These are phyloP conservation scores for Termitomyces sp. DNA, from an alignment of 768 basidiomycete genomes.

Conservation along the genomic window DNA sequence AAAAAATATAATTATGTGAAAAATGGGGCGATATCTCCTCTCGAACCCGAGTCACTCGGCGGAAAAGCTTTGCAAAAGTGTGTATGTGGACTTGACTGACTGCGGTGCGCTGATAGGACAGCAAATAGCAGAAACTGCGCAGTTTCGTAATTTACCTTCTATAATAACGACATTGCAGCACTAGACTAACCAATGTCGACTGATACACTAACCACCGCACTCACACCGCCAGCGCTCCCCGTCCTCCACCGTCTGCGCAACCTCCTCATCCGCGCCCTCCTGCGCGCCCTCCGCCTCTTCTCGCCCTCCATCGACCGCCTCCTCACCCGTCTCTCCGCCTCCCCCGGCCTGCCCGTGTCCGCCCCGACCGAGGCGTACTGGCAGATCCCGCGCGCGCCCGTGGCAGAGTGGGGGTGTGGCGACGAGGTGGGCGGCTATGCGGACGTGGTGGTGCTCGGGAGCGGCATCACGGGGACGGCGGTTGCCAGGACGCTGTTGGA, in stretches of 20 bases:
- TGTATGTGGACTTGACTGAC: too few species aligned
- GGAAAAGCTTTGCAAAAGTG: too few species aligned
- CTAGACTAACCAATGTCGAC: neutral
- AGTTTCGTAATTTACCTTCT: too few species aligned
- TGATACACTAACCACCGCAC: neutral
- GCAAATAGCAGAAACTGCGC: too few species aligned
- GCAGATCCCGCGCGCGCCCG: conserved; percentile 50
- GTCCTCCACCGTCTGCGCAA: conserved; percentile 13
- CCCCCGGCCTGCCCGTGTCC: conserved; percentile 56
- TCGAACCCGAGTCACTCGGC: too few species aligned
- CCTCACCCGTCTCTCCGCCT: conserved; percentile 24
- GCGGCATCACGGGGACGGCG: conserved; percentile 72
- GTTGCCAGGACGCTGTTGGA: conserved; percentile 54
- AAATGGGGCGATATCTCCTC: too few species aligned
- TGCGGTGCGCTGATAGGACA: too few species aligned
- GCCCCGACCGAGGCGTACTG: conserved; percentile 63
- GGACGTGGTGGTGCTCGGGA: conserved; percentile 72
- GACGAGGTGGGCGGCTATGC: conserved; percentile 35
- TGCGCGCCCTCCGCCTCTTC: conserved; percentile 20
- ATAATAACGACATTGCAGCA: too few species aligned
- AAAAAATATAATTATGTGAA: too few species aligned
- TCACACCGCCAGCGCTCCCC: neutral
- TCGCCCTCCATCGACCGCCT: conserved; percentile 22
- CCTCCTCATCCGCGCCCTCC: conserved; percentile 14
- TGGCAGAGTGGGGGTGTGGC: conserved; percentile 33